Base-by-base conservation (phyloP, 371 early-diverging fungal genomes). In the Chytridium lagenaria region DNA sequence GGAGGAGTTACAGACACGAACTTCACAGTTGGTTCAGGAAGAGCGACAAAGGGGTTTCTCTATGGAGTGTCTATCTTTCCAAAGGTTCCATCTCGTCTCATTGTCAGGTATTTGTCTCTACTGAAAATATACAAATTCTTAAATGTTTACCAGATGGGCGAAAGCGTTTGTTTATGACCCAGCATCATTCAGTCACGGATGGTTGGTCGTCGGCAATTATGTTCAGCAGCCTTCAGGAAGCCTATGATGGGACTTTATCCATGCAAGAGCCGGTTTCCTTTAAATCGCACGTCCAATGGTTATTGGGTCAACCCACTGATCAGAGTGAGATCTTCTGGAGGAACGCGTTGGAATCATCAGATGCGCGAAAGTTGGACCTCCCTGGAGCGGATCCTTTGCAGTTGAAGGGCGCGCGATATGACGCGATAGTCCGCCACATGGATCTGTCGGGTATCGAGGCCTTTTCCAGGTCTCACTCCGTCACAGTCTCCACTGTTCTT, bases 401-500 rank as follows among this genome's bases (percentile, higher is more conserved):
- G 19, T 44, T 44, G 44, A 19, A 7, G 7, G 44, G 44, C 44
- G 12, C 44, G 19, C 44, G 19, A 44, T 44, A 44, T 19, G 44
- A 44, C 44, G 7, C 44, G 19, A 44, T 44, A 12, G 44, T 44
- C 19, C 19, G 44, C 19, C 19, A 44, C 44, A 44, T 44, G 44
- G 44, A 44, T 33, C 19, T 36, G 12, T n/a, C 64, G 26, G 23
- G 64, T 39, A 36, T 39, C 3, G 15, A 10, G 26, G 64, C 10
- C n/a, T n/a, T 22, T 22, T 36, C 12, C 64, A 64, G 33, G n/a
- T 64, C 67, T 22, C n/a, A 36, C 16, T 52, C 64, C n/a, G 73
- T 74, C 16, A 77, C 77, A 44, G 23, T 40, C 26, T 33, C 67
- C 1, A 61, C 73, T 7, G 1, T 77, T 7, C 2, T 67, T 51